Base-by-base conservation (phyloP, 2,329 filamentous ascomycete genomes). In the Ophiocordyceps camponoti-saundersi region DNA sequence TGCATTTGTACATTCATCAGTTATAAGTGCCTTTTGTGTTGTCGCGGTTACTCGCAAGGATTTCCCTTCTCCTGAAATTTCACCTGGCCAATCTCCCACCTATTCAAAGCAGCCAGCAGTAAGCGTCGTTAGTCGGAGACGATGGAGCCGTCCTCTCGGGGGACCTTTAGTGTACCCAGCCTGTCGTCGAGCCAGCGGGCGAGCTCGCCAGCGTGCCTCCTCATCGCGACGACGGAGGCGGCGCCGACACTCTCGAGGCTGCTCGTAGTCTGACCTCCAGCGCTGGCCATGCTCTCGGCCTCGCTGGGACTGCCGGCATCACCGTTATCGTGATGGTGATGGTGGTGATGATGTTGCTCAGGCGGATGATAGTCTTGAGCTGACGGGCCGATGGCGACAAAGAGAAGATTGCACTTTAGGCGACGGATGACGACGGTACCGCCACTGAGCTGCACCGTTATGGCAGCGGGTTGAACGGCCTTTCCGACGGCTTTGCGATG, bases 171-270 rank as follows among this genome's bases (percentile, higher is more conserved):
- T 15, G 66, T 64, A 6, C 71, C 71, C 6, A 82, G 64, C 61
- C 73, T 73, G n/a, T 72, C 72, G 51, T 82, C 77, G 52, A 82
- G 58, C 69, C 73, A 77, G 47, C 66, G 63, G 22, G 73, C 74
- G 47, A 81, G 62, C 51, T 80, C 75, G 52, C 77, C 73, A 4
- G 75, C 73, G 48, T 77, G 73, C 48, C 70, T 66, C 48, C 75
- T 66, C 59, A 76, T 69, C 10, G 66, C 65, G 45, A 72, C 66
- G 20, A 76, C 69, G 21, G 66, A 70, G 2, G 66, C 66, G 2
- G 69, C 62, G 3, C 63, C 57, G n/a, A 57, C 57, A 49, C 62
- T 64, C 26, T 63, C 59, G 39, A 57, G 59, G 49, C 61, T 68
- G 30, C 63, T 61, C 30, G 63, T 66, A n/a, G 69, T 70, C 34